Evolutionary conservation across 2,329 filamentous ascomycete species (phyloP).

Genomic region (Epichloe coenophiala): DNA sequence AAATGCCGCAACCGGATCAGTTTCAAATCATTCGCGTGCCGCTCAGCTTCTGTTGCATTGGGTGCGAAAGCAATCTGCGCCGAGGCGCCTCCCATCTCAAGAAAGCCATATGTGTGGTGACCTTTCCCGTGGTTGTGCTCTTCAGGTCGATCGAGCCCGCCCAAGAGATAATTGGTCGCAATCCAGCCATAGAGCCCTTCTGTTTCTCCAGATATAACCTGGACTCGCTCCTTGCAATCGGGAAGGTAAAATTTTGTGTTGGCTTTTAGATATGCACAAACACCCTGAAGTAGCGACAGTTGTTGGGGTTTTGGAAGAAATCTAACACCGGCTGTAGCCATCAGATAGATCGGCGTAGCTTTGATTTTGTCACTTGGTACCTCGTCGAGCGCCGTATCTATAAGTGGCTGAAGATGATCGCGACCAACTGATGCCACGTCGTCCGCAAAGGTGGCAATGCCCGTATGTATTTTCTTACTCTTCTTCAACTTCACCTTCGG

Average conservation of each 20-base stretch:
- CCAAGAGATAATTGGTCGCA: conserved; percentile 87
- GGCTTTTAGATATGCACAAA: conserved; percentile 68
- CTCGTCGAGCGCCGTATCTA: conserved; percentile 68
- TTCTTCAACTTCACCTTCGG: conserved; percentile 75
- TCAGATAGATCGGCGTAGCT: conserved; percentile 84
- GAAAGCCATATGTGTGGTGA: conserved; percentile 90
- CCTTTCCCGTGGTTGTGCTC: conserved; percentile 69
- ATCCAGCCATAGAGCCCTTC: conserved; percentile 97
- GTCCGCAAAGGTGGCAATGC: conserved; percentile 79
- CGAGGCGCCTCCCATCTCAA: conserved; percentile 97
- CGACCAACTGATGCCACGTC: conserved; percentile 63
- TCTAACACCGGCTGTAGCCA: conserved; percentile 92
- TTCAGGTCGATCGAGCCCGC: conserved; percentile 69
- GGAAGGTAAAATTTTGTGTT: conserved; percentile 73
- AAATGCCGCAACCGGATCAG: conserved; percentile 73
- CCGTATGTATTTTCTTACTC: conserved; percentile 87
- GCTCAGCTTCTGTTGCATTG: conserved; percentile 77
- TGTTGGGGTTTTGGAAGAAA: conserved; percentile 65
- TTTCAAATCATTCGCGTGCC: conserved; percentile 81
- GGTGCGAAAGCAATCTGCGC: conserved; percentile 97
- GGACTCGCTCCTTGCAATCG: conserved; percentile 80
- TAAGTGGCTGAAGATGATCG: conserved; percentile 65
- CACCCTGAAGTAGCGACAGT: conserved; percentile 55
- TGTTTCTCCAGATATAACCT: conserved; percentile 90
- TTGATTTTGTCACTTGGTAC: conserved; percentile 64